These are phyloP conservation scores for Aspergillus thermomutatus DNA, from an alignment of 2,329 filamentous ascomycete species.

Conservation along the genomic window DNA sequence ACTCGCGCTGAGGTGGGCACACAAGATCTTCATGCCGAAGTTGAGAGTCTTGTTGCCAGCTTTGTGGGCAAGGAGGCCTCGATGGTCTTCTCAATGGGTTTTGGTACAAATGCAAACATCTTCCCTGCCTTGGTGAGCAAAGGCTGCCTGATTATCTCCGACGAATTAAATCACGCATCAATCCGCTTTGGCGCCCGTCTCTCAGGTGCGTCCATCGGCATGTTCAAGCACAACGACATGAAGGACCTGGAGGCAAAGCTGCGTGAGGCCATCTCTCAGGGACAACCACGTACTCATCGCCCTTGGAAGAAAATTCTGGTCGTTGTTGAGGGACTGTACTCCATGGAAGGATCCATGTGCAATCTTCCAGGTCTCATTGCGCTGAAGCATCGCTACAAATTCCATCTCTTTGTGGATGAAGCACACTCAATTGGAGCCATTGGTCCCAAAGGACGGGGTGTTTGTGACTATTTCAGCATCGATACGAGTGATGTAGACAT, in stretches of 20 bases:
- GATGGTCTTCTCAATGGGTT: slow-evolving; percentile 99
- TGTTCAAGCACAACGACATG: slow-evolving; percentile 99
- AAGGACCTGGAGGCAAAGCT: slow-evolving; percentile 77
- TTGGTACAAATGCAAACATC: slow-evolving; percentile 88
- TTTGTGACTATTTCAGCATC: slow-evolving; percentile 95
- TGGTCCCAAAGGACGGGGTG: slow-evolving; percentile 81
- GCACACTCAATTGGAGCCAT: slow-evolving; percentile 94
- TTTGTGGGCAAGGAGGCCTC: slow-evolving; percentile 93
- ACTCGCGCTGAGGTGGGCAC: slow-evolving; percentile 82
- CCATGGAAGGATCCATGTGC: slow-evolving; percentile 99
- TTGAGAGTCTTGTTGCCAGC: slow-evolving; percentile 81
- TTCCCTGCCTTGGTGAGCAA: slow-evolving; percentile 92
- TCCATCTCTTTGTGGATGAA: slow-evolving; percentile 91
- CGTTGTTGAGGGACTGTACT: slow-evolving; percentile 94
- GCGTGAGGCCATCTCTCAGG: slow-evolving; percentile 90
- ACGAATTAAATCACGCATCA: slow-evolving; percentile 96
- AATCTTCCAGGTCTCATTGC: slow-evolving; percentile 86
- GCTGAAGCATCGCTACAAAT: slow-evolving; percentile 95
- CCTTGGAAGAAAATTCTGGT: slow-evolving; percentile 99
- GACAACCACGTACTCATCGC: slow-evolving; percentile 94
- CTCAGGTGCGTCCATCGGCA: slow-evolving; percentile 89
- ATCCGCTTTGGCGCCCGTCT: slow-evolving; percentile 93
- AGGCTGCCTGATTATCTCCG: slow-evolving; percentile 90
- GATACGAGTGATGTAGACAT: slow-evolving; percentile 87
- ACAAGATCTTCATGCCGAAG: slow-evolving; percentile 80